Evolutionary conservation across 1,284 basidiomycete genomes (phyloP), one percentile per base, ranked within the genome.

Genomic region (Trichosporon sp.): DNA sequence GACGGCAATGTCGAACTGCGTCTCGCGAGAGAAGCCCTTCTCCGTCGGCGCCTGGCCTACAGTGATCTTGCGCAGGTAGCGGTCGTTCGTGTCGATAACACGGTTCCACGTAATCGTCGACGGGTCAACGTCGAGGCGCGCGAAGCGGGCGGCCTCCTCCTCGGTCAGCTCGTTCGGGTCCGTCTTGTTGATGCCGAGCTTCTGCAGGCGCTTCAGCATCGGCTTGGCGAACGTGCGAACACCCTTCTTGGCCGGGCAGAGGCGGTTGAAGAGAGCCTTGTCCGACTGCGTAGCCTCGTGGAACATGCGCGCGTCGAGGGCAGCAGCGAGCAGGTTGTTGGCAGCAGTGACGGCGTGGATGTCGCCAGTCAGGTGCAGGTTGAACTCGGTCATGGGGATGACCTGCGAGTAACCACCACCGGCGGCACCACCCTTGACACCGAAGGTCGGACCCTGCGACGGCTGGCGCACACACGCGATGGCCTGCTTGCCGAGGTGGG

Each of bases 381-480:
- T 81, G 73, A 92, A 92, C 84, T 97, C 95, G 76, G 97, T 95
- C 95, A 97, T 97, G 60, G 95, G 95, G 81, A 98, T 98, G 74
- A 99, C 92, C 80, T 99, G 95, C 77, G 92, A 94, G 84, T 99
- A 99, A 64, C 95, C 95, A 71, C 95, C 95, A 61, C 96, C 95
- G 60, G 95, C 95, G 33, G 95, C 96, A 74, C 96, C 96, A 73
- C 95, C 95, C 83, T 99, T 99, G 85, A 99, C 97, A 77, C 96
- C 95, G 76, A 99, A 99, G 0, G 95, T 99, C 31, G 95, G 95
- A 16, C 96, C 95, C 80, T 99, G 95, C 80, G 92, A 95, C 2
- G 95, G 95, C 79, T 99, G 96, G 66, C 95, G 90, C n/a, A 99
- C 95, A 80, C 94, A 97, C 59, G 96, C 96, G 81, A 98, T 99